These are phyloP conservation scores for Cinnamomum chago DNA, from an alignment of 164 flowering plant genomes.

Conservation along the genomic window DNA sequence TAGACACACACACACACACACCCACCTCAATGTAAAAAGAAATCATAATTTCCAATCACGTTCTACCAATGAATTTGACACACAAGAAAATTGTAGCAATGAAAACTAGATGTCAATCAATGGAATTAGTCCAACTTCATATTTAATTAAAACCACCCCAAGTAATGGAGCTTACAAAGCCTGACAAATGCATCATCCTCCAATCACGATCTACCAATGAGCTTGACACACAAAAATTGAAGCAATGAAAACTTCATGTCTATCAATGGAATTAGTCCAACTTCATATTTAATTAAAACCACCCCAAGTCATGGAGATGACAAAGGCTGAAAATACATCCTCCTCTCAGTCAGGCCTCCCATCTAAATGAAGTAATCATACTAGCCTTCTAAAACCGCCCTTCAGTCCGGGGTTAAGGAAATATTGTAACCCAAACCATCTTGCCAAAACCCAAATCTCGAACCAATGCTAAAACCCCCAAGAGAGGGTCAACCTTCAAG, in stretches of 20 bases:
- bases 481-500: background rate
- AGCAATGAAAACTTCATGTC: background rate
- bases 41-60: background rate
- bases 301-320: constrained; percentile 5
- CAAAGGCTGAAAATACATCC: background rate
- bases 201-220: background rate
- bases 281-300: background rate
- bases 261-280: constrained; percentile 15
- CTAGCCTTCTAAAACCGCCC: background rate
- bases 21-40: background rate
- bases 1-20: too few species aligned
- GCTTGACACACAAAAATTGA: background rate
- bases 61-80: background rate
- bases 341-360: background rate
- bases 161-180: constrained; percentile 5
- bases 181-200: background rate
- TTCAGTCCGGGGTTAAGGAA: background rate
- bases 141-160: background rate
- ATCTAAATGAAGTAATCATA: background rate
- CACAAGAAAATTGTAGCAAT: background rate
- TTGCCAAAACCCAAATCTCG: background rate
- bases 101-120: constrained; percentile 6
- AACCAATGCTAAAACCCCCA: background rate
- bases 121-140: constrained; percentile 13
- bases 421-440: background rate